A percentile compares a stretch with the other conserved stretches of the same genome.
phyloP scores from a whole-genome alignment of 345 rosid genomes.

The Turritis glabra region DNA sequence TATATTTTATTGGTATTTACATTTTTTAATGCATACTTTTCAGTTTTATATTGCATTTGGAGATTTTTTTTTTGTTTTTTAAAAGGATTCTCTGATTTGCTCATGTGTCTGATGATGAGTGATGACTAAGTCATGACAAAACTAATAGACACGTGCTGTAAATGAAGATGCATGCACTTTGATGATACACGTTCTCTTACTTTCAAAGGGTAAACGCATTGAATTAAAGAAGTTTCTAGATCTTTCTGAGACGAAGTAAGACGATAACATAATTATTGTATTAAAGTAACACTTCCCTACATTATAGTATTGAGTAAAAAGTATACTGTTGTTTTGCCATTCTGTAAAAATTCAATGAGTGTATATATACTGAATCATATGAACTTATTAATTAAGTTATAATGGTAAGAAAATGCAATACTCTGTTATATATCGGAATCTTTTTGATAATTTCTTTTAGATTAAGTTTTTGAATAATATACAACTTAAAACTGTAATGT shows the following conservation, averaged over 20 bases:
- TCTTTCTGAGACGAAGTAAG: constrained; percentile 12
- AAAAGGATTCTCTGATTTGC: neutral
- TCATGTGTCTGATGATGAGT: constrained; percentile 31
- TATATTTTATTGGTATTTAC: neutral
- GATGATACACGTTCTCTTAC: constrained; percentile 21
- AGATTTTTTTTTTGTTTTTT: neutral
- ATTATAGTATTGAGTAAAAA: neutral
- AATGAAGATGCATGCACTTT: constrained; percentile 39
- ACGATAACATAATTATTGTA: too few species aligned
- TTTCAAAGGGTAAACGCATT: constrained; percentile 18
- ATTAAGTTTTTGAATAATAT: too few species aligned
- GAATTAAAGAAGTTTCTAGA: constrained; percentile 12
- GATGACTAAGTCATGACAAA: constrained; percentile 31
- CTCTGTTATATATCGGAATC: too few species aligned
- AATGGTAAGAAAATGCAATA: too few species aligned
- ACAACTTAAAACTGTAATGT: too few species aligned
- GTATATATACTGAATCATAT: neutral
- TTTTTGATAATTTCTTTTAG: too few species aligned
- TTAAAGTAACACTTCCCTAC: too few species aligned
- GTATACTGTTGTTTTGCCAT: neutral
- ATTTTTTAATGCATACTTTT: neutral
- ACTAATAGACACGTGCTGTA: constrained; percentile 30
- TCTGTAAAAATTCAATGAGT: neutral
- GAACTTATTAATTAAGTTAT: neutral
- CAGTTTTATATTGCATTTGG: constrained; percentile 21